These are phyloP conservation scores for Tulasnella sp. DNA, from an alignment of 768 basidiomycete species.

Conservation along the genomic window DNA sequence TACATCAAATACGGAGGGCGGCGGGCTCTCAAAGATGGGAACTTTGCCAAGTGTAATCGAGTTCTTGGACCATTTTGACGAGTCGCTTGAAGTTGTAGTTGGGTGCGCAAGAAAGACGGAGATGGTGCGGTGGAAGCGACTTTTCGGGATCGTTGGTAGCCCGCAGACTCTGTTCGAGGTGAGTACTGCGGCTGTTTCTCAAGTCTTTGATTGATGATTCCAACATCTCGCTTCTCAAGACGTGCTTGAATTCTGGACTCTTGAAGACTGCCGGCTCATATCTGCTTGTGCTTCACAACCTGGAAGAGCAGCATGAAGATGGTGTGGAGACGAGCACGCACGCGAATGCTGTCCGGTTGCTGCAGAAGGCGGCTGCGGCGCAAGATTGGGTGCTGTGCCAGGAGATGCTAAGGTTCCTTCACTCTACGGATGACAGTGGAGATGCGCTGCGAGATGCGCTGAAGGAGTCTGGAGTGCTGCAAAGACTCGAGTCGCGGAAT, in stretches of 20 bases:
- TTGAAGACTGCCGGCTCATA: slow-evolving; percentile 90
- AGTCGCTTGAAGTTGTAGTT: slow-evolving; percentile 86
- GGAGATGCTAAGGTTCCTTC: slow-evolving; percentile 87
- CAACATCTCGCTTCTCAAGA: slow-evolving; percentile 42
- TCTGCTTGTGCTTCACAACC: slow-evolving; percentile 85
- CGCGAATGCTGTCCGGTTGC: slow-evolving; percentile 73
- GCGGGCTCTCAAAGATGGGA: slow-evolving; percentile 29
- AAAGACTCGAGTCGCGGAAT: neutral
- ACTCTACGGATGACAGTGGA: slow-evolving; percentile 87
- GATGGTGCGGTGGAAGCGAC: slow-evolving; percentile 77
- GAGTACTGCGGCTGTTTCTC: slow-evolving; percentile 30
- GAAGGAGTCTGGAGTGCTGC: slow-evolving; percentile 26
- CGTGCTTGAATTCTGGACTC: slow-evolving; percentile 64
- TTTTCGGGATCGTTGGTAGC: slow-evolving; percentile 88
- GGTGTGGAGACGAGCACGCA: slow-evolving; percentile 32
- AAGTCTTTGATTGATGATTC: neutral
- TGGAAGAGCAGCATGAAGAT: slow-evolving; percentile 64
- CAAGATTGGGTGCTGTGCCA: slow-evolving; percentile 89
- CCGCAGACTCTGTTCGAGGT: slow-evolving; percentile 92
- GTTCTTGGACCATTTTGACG: slow-evolving; percentile 93
- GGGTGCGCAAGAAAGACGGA: slow-evolving; percentile 96
- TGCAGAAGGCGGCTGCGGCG: slow-evolving; percentile 67
- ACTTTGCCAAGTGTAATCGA: slow-evolving; percentile 65
- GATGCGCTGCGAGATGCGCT: slow-evolving; percentile 60
- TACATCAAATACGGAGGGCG: slow-evolving; percentile 19